Evolutionary conservation across 2,329 filamentous ascomycete species (phyloP).

Genomic region (Sarocladiaceae sp.): DNA sequence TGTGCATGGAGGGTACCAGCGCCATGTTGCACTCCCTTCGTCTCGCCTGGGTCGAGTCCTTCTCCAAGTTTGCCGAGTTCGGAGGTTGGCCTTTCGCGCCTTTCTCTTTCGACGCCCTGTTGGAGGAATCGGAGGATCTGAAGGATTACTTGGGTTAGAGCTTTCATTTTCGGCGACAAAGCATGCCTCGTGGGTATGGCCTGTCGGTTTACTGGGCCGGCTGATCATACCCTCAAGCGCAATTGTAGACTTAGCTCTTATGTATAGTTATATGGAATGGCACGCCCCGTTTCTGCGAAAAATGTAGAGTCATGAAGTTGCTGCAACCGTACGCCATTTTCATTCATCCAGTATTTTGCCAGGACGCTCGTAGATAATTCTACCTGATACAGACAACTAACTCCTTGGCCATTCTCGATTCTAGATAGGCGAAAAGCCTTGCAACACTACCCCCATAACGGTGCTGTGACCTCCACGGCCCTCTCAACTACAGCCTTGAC

Average conservation of each 20-base stretch:
- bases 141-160: constrained; percentile 47
- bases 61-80: constrained; percentile 95
- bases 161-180: constrained; percentile 6
- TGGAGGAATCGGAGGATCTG: constrained; percentile 72
- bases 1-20: constrained; percentile 92
- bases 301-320: too few species aligned
- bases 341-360: too few species aligned
- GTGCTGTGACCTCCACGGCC: constrained; percentile 79
- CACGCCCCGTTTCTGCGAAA: too few species aligned
- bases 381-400: too few species aligned
- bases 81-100: constrained; percentile 81
- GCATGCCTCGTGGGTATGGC: too few species aligned
- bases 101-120: constrained; percentile 76
- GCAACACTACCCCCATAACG: constrained; percentile 62
- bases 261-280: constrained; percentile 3
- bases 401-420: too few species aligned
- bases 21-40: constrained; percentile 91
- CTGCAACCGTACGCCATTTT: too few species aligned
- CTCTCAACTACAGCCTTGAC: constrained; percentile 86
- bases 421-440: too few species aligned
- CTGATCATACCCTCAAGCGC: background rate
- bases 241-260: constrained; percentile 4
- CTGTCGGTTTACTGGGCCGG: too few species aligned
- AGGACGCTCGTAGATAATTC: too few species aligned
- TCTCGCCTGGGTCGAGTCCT: constrained; percentile 94